These are phyloP conservation scores for Alternaria metachromatica DNA, from an alignment of 2,329 filamentous ascomycete genomes.

Conservation along the genomic window DNA sequence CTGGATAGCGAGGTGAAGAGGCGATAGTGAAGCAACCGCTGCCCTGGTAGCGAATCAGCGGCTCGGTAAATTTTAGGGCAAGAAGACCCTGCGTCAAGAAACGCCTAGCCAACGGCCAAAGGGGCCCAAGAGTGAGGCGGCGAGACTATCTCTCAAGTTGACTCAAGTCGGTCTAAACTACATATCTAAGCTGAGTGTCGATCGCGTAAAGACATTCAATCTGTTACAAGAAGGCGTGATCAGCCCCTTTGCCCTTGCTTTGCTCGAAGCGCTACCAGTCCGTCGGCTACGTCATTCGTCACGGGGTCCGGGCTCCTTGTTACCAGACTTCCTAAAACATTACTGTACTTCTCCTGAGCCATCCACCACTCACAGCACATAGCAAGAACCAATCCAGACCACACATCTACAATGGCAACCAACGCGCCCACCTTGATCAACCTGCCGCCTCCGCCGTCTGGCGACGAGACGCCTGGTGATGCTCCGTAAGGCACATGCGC, in stretches of 20 bases:
- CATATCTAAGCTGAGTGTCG: neutral
- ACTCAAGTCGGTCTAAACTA: neutral
- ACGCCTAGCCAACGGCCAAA: constrained; percentile 8
- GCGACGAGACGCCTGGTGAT: constrained; percentile 85
- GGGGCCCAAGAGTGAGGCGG: constrained; percentile 8
- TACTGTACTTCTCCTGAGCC: constrained; percentile 12
- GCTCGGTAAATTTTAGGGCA: constrained; percentile 2
- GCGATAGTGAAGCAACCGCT: constrained; percentile 3
- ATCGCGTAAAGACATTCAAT: neutral
- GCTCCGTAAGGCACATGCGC: constrained; percentile 71
- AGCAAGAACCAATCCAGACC: neutral
- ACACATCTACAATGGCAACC: constrained; percentile 34
- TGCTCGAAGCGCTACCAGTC: neutral
- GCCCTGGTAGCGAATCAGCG: constrained; percentile 10
- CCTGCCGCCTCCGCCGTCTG: constrained; percentile 80
- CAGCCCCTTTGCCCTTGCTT: neutral
- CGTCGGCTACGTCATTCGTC: constrained; percentile 13
- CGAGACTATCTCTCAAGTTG: neutral
- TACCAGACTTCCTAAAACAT: constrained; percentile 1
- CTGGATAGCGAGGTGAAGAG: neutral
- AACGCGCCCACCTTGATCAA: constrained; percentile 76
- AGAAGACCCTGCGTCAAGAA: constrained; percentile 13
- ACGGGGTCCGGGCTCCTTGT: constrained; percentile 8
- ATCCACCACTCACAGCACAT: constrained; percentile 5
- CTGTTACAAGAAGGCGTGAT: neutral